phyloP scores from a whole-genome alignment of 306 rosid genomes.

The Cyamopsis tetragonoloba region DNA sequence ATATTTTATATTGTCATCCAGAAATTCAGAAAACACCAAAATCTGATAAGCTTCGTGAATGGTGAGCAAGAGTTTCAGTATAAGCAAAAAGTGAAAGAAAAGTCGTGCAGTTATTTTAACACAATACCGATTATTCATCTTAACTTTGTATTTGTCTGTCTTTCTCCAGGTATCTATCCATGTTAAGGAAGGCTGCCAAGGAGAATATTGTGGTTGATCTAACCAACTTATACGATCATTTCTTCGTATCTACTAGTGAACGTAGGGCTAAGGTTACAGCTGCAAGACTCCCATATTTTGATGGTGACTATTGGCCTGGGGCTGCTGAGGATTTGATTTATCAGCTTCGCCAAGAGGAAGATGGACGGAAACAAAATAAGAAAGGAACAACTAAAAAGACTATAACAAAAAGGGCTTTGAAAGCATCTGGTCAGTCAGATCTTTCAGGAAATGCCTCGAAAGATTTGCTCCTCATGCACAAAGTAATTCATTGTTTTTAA shows the following conservation, averaged over 20 bases:
- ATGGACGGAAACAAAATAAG: slow-evolving; percentile 88
- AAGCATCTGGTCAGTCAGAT: slow-evolving; percentile 94
- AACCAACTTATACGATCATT: slow-evolving; percentile 91
- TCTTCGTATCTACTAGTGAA: slow-evolving; percentile 82
- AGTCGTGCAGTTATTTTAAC: neutral
- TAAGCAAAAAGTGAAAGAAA: neutral
- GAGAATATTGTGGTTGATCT: slow-evolving; percentile 80
- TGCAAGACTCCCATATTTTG: slow-evolving; percentile 94
- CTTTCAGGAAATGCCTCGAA: slow-evolving; percentile 92
- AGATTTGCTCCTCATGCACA: slow-evolving; percentile 96
- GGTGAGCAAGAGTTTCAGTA: slow-evolving; percentile 48
- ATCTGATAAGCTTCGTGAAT: slow-evolving; percentile 98
- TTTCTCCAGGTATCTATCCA: slow-evolving; percentile 74
- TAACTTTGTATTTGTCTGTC: slow-evolving; percentile 28
- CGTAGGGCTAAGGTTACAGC: slow-evolving; percentile 91
- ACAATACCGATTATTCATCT: slow-evolving; percentile 7
- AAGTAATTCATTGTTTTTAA: slow-evolving; percentile 52
- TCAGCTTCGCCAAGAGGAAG: slow-evolving; percentile 96
- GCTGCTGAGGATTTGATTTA: slow-evolving; percentile 97
- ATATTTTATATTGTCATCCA: slow-evolving; percentile 94
- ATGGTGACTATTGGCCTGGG: slow-evolving; percentile 99
- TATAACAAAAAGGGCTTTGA: slow-evolving; percentile 86
- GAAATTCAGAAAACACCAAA: slow-evolving; percentile 99
- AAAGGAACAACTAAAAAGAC: slow-evolving; percentile 86
- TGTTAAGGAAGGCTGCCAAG: slow-evolving; percentile 91